phyloP scores from a whole-genome alignment of 257 asterid genomes.

The Linaria vulgaris region DNA sequence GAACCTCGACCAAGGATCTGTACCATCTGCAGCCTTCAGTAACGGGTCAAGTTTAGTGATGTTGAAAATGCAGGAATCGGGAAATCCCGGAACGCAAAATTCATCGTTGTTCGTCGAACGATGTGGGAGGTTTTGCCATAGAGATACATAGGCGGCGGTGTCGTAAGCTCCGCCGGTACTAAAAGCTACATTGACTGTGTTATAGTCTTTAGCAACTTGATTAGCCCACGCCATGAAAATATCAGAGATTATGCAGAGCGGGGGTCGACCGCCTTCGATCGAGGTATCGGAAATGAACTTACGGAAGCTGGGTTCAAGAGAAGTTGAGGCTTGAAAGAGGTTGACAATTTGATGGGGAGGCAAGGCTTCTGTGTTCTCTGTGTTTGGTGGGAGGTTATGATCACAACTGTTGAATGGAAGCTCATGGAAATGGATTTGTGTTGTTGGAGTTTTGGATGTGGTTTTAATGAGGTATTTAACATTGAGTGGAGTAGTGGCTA shows the following conservation, averaged over 20 bases:
- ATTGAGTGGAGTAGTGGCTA: slow-evolving; percentile 63
- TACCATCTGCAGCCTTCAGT: slow-evolving; percentile 64
- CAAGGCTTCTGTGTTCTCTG: slow-evolving; percentile 73
- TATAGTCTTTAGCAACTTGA: slow-evolving; percentile 57
- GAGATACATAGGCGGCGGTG: slow-evolving; percentile 61
- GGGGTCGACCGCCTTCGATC: slow-evolving; percentile 46
- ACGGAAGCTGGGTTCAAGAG: slow-evolving; percentile 45
- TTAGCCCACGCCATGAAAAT: slow-evolving; percentile 70
- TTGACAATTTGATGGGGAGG: slow-evolving; percentile 40
- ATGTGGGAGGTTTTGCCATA: slow-evolving; percentile 86
- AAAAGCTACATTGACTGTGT: slow-evolving; percentile 51
- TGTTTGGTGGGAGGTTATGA: slow-evolving; percentile 68
- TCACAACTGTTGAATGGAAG: slow-evolving; percentile 55
- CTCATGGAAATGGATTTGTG: slow-evolving; percentile 38
- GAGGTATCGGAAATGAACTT: slow-evolving; percentile 36
- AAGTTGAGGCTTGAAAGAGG: slow-evolving; percentile 45
- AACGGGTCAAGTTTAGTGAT: slow-evolving; percentile 54
- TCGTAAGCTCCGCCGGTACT: slow-evolving; percentile 89
- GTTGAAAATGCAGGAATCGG: slow-evolving; percentile 49
- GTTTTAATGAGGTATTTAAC: slow-evolving; percentile 48
- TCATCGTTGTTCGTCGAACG: slow-evolving; percentile 34
- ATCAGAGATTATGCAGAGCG: slow-evolving; percentile 79
- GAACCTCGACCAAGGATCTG: slow-evolving; percentile 75
- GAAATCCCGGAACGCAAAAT: slow-evolving; percentile 58
- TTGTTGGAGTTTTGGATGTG: slow-evolving; percentile 28